A percentile compares a stretch with the other conserved stretches of the same genome.
Evolutionary conservation across 1,284 basidiomycete genomes (phyloP).

Genomic region (Thelephora terrestris): DNA sequence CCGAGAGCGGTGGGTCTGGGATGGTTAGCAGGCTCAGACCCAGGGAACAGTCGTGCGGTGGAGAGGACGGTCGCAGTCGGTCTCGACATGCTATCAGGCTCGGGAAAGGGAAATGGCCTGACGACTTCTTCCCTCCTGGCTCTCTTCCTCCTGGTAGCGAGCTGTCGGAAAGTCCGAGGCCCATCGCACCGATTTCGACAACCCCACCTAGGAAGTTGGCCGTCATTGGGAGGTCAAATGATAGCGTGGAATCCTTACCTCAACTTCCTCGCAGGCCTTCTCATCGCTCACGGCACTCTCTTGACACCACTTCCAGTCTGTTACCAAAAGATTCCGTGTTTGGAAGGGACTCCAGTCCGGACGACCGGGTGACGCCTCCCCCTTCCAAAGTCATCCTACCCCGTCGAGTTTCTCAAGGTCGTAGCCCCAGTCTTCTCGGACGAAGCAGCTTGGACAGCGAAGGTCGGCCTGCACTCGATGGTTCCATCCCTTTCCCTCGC

Average conservation of each 20-base stretch:
- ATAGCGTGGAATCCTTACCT: slow-evolving; percentile 36
- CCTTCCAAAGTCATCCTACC: slow-evolving; percentile 38
- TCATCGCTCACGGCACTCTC: slow-evolving; percentile 53
- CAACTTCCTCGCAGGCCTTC: slow-evolving; percentile 43
- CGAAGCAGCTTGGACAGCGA: slow-evolving; percentile 22
- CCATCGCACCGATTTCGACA: slow-evolving; percentile 31
- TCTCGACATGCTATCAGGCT: slow-evolving; percentile 34
- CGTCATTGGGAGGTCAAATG: slow-evolving; percentile 36
- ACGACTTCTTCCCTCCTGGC: slow-evolving; percentile 52
- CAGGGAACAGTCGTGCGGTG: slow-evolving; percentile 12
- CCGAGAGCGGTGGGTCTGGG: slow-evolving; percentile 33
- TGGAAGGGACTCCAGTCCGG: slow-evolving; percentile 47
- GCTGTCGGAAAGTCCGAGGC: background rate
- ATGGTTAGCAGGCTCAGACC: slow-evolving; percentile 13
- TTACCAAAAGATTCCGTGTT: slow-evolving; percentile 46
- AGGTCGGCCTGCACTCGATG: slow-evolving; percentile 7
- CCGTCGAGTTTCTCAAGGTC: slow-evolving; percentile 45
- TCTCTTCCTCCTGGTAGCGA: background rate
- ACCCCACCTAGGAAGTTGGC: slow-evolving; percentile 50
- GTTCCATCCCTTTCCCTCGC: slow-evolving; percentile 53
- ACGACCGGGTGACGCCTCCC: slow-evolving; percentile 25
- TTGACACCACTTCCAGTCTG: slow-evolving; percentile 31
- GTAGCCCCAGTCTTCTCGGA: slow-evolving; percentile 40
- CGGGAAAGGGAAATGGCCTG: slow-evolving; percentile 74
- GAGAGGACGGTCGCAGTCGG: background rate